Conservation (phyloP, 1,139 yeast genomes). For the Wickerhamomyces sp. region DNA sequence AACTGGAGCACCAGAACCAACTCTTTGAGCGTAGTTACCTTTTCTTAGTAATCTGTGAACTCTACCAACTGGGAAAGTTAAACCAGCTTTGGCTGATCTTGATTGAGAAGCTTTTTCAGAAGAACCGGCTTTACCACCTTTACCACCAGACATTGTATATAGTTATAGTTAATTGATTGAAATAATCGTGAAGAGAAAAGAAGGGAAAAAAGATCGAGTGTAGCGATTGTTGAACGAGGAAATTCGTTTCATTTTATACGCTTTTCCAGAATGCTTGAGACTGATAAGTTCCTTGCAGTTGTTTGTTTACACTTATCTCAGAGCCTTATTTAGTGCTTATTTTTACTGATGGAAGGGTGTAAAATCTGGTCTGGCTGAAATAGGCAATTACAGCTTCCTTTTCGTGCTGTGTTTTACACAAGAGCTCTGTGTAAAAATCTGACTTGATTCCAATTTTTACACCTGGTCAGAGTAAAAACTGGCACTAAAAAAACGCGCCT, state of each 20-base stretch:
- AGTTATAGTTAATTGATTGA: slow-evolving; percentile 12
- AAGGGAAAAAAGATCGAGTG: background rate
- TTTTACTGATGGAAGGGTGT: background rate
- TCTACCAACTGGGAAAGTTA: slow-evolving; percentile 99
- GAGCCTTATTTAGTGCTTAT: background rate
- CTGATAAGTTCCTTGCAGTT: background rate
- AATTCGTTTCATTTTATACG: background rate
- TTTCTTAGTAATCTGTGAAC: slow-evolving; percentile 95
- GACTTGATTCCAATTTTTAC: slow-evolving; percentile 1
- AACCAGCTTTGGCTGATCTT: slow-evolving; percentile 97
- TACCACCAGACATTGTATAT: slow-evolving; percentile 88
- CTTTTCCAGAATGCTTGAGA: background rate
- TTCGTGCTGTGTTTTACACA: slow-evolving; percentile 1
- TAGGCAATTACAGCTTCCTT: slow-evolving; percentile 2
- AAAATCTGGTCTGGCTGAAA: background rate
- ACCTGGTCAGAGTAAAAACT: background rate
- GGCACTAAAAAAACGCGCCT: background rate
- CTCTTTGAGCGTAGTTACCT: slow-evolving; percentile 99
- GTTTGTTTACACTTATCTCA: background rate
- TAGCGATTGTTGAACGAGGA: background rate
- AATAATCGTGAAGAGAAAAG: slow-evolving; percentile 5
- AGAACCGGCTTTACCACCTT: slow-evolving; percentile 96
- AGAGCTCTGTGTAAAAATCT: background rate
- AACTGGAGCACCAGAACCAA: slow-evolving; percentile 98
- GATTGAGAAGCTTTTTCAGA: slow-evolving; percentile 93